Evolutionary conservation across 306 rosid species (phyloP), one percentile per base, ranked within the genome.

Genomic region (Prunus mume): DNA sequence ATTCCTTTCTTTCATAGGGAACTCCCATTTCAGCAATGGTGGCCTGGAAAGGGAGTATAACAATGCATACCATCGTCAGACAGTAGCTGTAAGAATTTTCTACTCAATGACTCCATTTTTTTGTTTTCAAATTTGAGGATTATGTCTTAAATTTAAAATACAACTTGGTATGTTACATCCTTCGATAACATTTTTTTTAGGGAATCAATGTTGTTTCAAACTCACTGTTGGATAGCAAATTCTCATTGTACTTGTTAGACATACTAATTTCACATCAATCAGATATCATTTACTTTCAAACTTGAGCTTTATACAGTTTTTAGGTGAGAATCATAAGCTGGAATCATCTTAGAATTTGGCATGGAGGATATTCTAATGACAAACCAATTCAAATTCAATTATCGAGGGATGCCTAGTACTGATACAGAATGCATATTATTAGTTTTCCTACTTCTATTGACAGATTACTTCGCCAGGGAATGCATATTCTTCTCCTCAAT

Each of bases 31-130:
- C 79, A 69, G 72, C 75, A 82, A 83, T 83, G 85, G 85, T 70
- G 80, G 64, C 81, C 51, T 79, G 68, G 91, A 83, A 74, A 86
- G 91, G 71, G 96, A 87, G 72, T 73, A 85, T 11, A 81, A 79
- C 69, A 81, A 71, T 43, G 17, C 72, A 51, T 72, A 68, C 62
- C 79, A 81, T 72, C 85, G 71, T 45, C 87, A 86, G 76, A 73
- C 77, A 45, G 78, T 79, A 76, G 65, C 71, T 12, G 98, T 93
- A 84, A 62, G 91, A 57, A 65, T 72, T 73, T 64, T 73, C 52
- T 73, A 43, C 58, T n/a, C 30, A 6, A 9, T 69, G 60, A 57
- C 72, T 49, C 49, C 60, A 7, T 74, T 76, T 61, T 2, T 14
- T 17, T 25, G 69, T 76, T 55, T 3, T 13, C 49, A 74, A 76